Evolutionary conservation across 352 stramenopile species (phyloP).

Genomic region (Pythium graminicola): DNA sequence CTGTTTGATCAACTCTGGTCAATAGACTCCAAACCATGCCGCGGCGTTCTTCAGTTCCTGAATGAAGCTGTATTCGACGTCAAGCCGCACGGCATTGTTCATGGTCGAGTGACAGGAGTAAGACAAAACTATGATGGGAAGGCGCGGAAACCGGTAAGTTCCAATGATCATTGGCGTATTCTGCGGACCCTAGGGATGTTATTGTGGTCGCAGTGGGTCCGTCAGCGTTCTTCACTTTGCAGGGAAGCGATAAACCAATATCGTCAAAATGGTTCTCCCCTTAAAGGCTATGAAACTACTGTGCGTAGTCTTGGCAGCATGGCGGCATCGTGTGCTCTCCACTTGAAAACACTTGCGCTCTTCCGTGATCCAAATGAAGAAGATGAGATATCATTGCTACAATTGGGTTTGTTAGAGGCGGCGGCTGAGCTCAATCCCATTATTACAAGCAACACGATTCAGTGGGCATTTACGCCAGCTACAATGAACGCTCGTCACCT

Average conservation of each 20-base stretch:
- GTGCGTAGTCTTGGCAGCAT: neutral
- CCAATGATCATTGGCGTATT: conserved; percentile 17
- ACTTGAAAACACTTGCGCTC: conserved; percentile 26
- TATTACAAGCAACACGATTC: neutral
- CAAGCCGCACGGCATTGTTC: neutral
- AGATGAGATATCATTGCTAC: conserved; percentile 22
- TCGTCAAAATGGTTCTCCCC: neutral
- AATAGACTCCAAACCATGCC: neutral
- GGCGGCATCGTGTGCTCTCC: conserved; percentile 38
- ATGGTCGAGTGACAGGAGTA: conserved; percentile 1
- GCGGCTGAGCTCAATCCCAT: neutral
- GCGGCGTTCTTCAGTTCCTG: neutral
- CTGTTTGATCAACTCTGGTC: conserved; percentile 8
- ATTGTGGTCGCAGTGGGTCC: conserved; percentile 35
- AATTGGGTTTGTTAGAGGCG: conserved; percentile 36
- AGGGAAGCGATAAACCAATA: conserved; percentile 1
- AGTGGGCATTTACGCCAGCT: conserved; percentile 12
- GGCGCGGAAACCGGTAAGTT: neutral
- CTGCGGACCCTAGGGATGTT: conserved; percentile 28
- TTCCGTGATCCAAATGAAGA: conserved; percentile 21
- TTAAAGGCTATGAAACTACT: neutral
- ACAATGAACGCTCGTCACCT: conserved; percentile 8
- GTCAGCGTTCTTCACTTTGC: conserved; percentile 32
- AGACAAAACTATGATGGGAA: neutral
- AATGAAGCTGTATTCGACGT: neutral